phyloP scores from a whole-genome alignment of 306 rosid genomes.

The Dalbergia cultrata region DNA sequence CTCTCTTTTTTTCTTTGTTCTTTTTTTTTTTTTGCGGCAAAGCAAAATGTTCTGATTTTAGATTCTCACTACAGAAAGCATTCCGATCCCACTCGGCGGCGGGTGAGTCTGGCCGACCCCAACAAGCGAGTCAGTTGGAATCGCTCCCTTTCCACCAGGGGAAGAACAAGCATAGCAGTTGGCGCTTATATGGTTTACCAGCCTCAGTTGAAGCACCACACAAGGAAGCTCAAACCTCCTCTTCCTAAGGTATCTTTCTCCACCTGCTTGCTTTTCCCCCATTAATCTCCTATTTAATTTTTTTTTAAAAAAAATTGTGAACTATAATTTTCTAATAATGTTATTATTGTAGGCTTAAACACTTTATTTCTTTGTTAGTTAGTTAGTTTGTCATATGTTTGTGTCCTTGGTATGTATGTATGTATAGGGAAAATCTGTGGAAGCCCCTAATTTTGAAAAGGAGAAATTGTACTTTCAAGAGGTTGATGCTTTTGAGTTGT shows the following conservation, averaged over 20 bases:
- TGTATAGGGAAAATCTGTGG: conserved; percentile 63
- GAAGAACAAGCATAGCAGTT: conserved; percentile 92
- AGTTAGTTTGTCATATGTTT: conserved; percentile 28
- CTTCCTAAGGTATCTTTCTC: conserved; percentile 69
- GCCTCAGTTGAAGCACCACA: conserved; percentile 68
- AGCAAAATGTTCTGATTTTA: conserved; percentile 18
- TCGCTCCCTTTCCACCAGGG: conserved; percentile 90
- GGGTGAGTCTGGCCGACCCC: conserved; percentile 68
- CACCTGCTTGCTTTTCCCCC: background rate
- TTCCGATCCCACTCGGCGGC: conserved; percentile 38
- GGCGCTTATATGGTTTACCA: conserved; percentile 70
- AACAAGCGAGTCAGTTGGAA: conserved; percentile 85
- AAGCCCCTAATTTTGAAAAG: conserved; percentile 69
- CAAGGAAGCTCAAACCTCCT: conserved; percentile 73
- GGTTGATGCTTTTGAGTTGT: conserved; percentile 90
- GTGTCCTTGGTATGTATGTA: conserved; percentile 26
- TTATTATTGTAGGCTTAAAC: conserved; percentile 15
- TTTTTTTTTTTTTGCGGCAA: background rate
- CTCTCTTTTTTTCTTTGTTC: background rate
- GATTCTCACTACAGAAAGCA: conserved; percentile 46
- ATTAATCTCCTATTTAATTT: background rate
- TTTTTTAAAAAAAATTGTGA: conserved; percentile 1
- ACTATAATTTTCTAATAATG: background rate
- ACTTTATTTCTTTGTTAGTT: conserved; percentile 10
- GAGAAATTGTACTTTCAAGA: conserved; percentile 81